Percentiles rank a stretch among this genome's conserved stretches.
These are phyloP conservation scores for Calocera cornea DNA, from an alignment of 768 basidiomycete species.

Conservation along the genomic window DNA sequence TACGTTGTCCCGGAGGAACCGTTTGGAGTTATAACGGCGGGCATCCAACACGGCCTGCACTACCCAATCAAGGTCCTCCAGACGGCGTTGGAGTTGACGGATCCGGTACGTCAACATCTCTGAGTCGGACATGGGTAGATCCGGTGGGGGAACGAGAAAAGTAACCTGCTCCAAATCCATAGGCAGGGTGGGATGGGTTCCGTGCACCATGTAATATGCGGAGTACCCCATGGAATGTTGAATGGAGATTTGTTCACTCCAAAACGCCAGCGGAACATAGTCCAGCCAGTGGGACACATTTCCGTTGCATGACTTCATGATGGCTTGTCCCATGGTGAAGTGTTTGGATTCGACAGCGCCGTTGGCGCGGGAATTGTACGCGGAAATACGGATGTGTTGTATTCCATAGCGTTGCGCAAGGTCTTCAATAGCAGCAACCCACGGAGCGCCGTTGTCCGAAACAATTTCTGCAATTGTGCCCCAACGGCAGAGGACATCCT, in stretches of 20 bases:
- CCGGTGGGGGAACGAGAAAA: no score
- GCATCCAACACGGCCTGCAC: no score
- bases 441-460: slow-evolving; percentile 31
- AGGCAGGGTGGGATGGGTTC: no score
- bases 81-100: no score
- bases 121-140: no score
- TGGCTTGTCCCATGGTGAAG: slow-evolving; percentile 23
- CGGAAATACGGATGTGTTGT: slow-evolving; percentile 29
- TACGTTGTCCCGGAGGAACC: not conserved
- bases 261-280: slow-evolving; percentile 18
- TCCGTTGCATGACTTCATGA: slow-evolving; percentile 26
- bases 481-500: slow-evolving; percentile 31
- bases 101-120: no score
- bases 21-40: no score
- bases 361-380: slow-evolving; percentile 34
- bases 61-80: no score
- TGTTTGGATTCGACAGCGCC: slow-evolving; percentile 26
- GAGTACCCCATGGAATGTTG: slow-evolving; percentile 22
- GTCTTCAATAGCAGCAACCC: slow-evolving; percentile 19
- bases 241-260: slow-evolving; percentile 20
- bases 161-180: no score
- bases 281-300: slow-evolving; percentile 25
- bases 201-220: slow-evolving; percentile 21
- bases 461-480: slow-evolving; percentile 28
- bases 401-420: slow-evolving; percentile 24